These are phyloP conservation scores for Poronia punctata DNA, from an alignment of 495 filamentous ascomycete genomes.

Conservation along the genomic window DNA sequence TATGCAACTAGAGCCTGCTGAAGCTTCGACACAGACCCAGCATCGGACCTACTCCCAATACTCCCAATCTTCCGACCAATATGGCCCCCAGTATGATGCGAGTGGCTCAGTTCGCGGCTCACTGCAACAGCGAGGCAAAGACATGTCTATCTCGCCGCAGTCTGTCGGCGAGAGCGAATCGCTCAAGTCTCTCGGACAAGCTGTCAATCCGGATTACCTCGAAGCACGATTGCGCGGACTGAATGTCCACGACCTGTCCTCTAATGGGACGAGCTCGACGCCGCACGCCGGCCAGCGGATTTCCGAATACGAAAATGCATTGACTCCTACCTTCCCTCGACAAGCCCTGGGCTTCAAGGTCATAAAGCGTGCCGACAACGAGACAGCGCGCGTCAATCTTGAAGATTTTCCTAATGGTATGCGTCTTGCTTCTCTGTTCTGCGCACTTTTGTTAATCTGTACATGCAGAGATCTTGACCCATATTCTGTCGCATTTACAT, in stretches of 20 bases:
- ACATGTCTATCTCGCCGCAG: slow-evolving; percentile 22
- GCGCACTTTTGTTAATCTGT: slow-evolving; percentile 13
- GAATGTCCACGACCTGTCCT: slow-evolving; percentile 27
- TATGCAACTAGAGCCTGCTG: slow-evolving; percentile 83
- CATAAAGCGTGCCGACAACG: slow-evolving; percentile 41
- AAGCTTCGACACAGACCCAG: slow-evolving; percentile 50
- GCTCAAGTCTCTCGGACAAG: slow-evolving; percentile 11
- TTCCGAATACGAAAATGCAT: slow-evolving; percentile 64
- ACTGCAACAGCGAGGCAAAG: slow-evolving; percentile 22
- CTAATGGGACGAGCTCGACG: slow-evolving; percentile 24
- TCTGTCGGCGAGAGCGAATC: slow-evolving; percentile 15
- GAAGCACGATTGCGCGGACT: slow-evolving; percentile 34
- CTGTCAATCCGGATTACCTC: slow-evolving; percentile 29
- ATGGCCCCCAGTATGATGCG: slow-evolving; percentile 60
- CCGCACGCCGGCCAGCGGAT: slow-evolving; percentile 48
- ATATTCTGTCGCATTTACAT: slow-evolving; percentile 83
- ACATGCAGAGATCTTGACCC: slow-evolving; percentile 73
- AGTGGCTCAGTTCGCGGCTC: slow-evolving; percentile 23
- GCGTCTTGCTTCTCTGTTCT: slow-evolving; percentile 17
- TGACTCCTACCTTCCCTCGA: slow-evolving; percentile 34
- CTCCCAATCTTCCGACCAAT: slow-evolving; percentile 49
- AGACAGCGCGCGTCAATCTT: slow-evolving; percentile 44
- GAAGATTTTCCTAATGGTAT: slow-evolving; percentile 76
- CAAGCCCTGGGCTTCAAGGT: slow-evolving; percentile 55
- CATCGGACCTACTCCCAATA: slow-evolving; percentile 37